Evolutionary conservation across 73 alveolate genomes (phyloP), one percentile per base, ranked within the genome.

Genomic region (Chromera velia): DNA sequence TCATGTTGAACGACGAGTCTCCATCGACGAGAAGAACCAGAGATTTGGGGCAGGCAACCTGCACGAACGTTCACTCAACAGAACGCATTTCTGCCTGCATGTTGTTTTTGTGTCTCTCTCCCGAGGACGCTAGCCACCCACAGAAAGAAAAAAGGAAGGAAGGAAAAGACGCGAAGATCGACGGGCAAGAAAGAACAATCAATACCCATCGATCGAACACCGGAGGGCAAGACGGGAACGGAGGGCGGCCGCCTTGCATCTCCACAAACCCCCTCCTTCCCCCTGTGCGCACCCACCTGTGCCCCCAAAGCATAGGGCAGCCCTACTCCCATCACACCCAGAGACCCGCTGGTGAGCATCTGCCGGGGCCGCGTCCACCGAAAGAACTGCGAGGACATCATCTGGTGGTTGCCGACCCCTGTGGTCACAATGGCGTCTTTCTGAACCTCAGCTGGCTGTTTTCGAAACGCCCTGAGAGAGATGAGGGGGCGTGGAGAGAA

Each of bases 271-370:
- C 28, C 0, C 9, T 66, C 73, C 1, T 24, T 19, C 40, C 7
- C 13, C 13, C 13, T n/a, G 22, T 19, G 7, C 40, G 28, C 31
- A 1, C 7, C 0, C 65, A 66, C 84, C 84, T 76, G 84, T 33
- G 84, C 30, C 33, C 84, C 84, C 26, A 76, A 30, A 72, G 84
- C 84, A 24, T 66, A 76, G 19, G 84, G 84, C 55, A 76, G 73
- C 29, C 84, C 84, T 0, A 76, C 84, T n/a, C 84, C 84, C 84
- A 76, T 76, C 40, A 76, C 84, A 19, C 84, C 84, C 84, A 76
- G 33, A 71, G 76, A 66, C 63, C 84, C 84, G 71, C 84, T 76
- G 69, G 84, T 65, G 71, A 76, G 64, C 66, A 76, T 46, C 32
- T 70, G 28, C 22, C 84, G 84, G 0, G 84, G 84, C 84, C 76